phyloP scores from a whole-genome alignment of 78 protist genomes.

The Dictyostelium citrinum region DNA sequence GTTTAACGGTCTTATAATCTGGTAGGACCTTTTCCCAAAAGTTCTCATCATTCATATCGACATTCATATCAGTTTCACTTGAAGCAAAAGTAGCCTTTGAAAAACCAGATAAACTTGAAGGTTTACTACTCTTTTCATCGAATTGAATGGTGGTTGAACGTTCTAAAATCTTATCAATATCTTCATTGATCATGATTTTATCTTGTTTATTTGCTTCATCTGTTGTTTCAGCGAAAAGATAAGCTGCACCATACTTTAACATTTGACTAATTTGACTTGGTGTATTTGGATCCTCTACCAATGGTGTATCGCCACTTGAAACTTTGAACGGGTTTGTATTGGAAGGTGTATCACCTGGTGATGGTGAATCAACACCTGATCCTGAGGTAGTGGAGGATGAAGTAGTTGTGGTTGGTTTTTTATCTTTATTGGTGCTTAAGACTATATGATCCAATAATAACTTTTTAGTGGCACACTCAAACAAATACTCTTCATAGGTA shows the following conservation, averaged over 20 bases:
- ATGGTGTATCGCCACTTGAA: neutral
- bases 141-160: constrained; percentile 51
- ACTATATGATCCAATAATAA: constrained; percentile 88
- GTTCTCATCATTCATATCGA: constrained; percentile 85
- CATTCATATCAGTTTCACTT: constrained; percentile 34
- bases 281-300: constrained; percentile 28
- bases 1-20: constrained; percentile 72
- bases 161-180: constrained; percentile 86
- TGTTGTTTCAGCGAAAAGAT: constrained; percentile 40
- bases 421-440: constrained; percentile 30
- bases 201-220: constrained; percentile 43
- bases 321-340: neutral
- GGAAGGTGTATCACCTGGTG: neutral
- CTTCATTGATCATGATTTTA: constrained; percentile 52
- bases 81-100: constrained; percentile 82
- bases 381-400: neutral
- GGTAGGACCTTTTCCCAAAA: constrained; percentile 89
- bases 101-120: constrained; percentile 42
- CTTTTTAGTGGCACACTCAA: constrained; percentile 90
- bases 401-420: constrained; percentile 1
- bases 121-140: constrained; percentile 38
- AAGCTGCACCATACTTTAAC: constrained; percentile 87
- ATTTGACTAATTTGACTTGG: constrained; percentile 77
- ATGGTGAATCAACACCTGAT: neutral
- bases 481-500: constrained; percentile 89